Percentiles rank a stretch among this genome's conserved stretches.
phyloP scores from a whole-genome alignment of 176 grass and related monocot species.

The Cenchrus purpureus region DNA sequence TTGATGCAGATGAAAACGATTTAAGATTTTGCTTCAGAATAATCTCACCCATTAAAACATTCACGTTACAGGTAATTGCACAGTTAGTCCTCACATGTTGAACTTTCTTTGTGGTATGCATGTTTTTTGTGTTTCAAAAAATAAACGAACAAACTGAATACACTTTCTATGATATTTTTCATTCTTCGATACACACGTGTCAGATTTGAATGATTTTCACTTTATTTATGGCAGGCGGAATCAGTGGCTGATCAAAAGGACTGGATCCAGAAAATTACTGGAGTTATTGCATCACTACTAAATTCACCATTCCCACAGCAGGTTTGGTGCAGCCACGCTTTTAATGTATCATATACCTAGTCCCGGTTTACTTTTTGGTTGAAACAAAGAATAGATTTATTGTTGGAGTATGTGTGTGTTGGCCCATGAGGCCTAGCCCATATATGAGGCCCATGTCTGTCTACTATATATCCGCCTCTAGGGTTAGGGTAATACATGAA shows the following conservation, averaged over 20 bases:
- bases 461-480: no score
- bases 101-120: constrained; percentile 14
- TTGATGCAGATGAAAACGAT: constrained; percentile 89
- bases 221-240: constrained; percentile 68
- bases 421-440: no score
- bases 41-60: constrained; percentile 82
- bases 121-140: constrained; percentile 15
- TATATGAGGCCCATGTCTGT: no score
- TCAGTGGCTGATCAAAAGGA: constrained; percentile 84
- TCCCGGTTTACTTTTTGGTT: constrained; percentile 29
- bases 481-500: no score
- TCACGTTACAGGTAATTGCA: constrained; percentile 84
- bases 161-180: not conserved
- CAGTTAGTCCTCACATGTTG: constrained; percentile 12
- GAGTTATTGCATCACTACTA: constrained; percentile 95
- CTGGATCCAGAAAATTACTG: constrained; percentile 95
- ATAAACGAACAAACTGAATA: not conserved
- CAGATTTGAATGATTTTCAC: constrained; percentile 29
- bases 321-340: constrained; percentile 43
- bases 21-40: constrained; percentile 97
- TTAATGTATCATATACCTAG: constrained; percentile 28
- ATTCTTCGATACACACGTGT: not conserved
- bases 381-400: not conserved
- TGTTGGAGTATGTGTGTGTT: no score
- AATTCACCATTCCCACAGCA: constrained; percentile 72